Evolutionary conservation across 2,329 filamentous ascomycete genomes (phyloP).

Genomic region (Microsporum canis): DNA sequence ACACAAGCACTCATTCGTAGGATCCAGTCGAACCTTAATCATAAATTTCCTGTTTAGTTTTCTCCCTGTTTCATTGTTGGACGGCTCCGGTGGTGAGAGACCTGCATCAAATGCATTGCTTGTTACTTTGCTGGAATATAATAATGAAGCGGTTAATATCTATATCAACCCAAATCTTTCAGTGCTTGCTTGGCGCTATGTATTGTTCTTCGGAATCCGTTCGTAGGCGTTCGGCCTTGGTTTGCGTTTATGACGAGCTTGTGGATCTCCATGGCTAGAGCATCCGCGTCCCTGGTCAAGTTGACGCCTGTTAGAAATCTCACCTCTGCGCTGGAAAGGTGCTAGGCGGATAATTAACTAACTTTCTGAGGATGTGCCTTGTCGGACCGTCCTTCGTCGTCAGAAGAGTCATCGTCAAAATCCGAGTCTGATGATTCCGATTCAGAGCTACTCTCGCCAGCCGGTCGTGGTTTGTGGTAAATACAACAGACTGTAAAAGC

Average conservation of each 20-base stretch:
- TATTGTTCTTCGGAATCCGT: conserved; percentile 29
- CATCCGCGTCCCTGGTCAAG: not conserved
- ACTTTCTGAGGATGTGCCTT: not conserved
- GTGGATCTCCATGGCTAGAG: not conserved
- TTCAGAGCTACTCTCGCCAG: conserved; percentile 66
- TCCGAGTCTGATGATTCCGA: conserved; percentile 42
- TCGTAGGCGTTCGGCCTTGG: conserved; percentile 37
- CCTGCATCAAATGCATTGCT: not conserved
- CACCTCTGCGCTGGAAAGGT: not conserved
- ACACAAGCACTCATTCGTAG: not conserved
- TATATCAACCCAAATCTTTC: not conserved
- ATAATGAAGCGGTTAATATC: not conserved
- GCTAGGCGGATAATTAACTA: not conserved
- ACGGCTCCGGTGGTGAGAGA: not conserved
- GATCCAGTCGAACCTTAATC: not conserved
- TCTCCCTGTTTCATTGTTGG: not conserved
- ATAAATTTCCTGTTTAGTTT: not conserved
- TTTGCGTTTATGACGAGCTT: conserved; percentile 16
- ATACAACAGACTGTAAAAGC: conserved; percentile 82
- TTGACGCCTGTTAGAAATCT: not conserved
- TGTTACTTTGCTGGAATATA: not conserved
- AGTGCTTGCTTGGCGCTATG: not conserved
- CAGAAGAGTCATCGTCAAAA: conserved; percentile 39
- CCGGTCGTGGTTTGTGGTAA: conserved; percentile 73
- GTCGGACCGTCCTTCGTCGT: conserved; percentile 17